These are phyloP conservation scores for Pythium brassicae DNA, from an alignment of 352 stramenopile species.

Conservation along the genomic window DNA sequence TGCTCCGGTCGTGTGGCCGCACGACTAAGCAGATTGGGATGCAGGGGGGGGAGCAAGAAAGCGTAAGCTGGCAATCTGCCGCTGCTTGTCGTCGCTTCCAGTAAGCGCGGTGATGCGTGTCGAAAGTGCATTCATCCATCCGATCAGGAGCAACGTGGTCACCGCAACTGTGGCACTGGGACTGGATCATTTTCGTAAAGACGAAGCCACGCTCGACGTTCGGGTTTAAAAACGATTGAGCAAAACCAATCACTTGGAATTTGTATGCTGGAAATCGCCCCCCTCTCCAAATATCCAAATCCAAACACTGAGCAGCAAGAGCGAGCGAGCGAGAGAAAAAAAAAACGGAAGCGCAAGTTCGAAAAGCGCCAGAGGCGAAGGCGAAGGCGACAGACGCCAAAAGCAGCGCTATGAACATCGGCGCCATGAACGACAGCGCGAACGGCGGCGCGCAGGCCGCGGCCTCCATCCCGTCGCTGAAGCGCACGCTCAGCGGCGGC, in stretches of 20 bases:
- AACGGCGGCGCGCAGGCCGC: constrained; percentile 37
- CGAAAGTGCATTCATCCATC: too few species aligned
- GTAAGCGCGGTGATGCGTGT: too few species aligned
- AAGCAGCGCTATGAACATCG: constrained; percentile 53
- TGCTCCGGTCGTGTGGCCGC: constrained; percentile 57
- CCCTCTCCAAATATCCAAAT: too few species aligned
- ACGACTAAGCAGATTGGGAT: constrained; percentile 12
- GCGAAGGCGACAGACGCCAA: background rate
- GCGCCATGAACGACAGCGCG: constrained; percentile 52
- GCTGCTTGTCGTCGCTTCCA: background rate
- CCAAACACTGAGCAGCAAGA: too few species aligned
- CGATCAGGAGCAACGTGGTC: too few species aligned
- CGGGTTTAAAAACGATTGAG: too few species aligned
- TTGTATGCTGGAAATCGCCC: too few species aligned
- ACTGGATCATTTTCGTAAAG: too few species aligned
- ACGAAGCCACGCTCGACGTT: too few species aligned
- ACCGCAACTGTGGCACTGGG: too few species aligned
- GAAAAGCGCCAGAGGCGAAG: background rate
- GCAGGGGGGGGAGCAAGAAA: too few species aligned
- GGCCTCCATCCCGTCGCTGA: constrained; percentile 77
- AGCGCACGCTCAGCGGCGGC: constrained; percentile 78
- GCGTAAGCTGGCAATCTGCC: background rate
- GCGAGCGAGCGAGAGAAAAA: background rate
- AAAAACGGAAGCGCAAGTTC: constrained; percentile 1
- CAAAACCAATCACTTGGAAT: too few species aligned